These are phyloP conservation scores for Wickerhamiella dianesei DNA, from an alignment of 805 yeast species.

Conservation along the genomic window DNA sequence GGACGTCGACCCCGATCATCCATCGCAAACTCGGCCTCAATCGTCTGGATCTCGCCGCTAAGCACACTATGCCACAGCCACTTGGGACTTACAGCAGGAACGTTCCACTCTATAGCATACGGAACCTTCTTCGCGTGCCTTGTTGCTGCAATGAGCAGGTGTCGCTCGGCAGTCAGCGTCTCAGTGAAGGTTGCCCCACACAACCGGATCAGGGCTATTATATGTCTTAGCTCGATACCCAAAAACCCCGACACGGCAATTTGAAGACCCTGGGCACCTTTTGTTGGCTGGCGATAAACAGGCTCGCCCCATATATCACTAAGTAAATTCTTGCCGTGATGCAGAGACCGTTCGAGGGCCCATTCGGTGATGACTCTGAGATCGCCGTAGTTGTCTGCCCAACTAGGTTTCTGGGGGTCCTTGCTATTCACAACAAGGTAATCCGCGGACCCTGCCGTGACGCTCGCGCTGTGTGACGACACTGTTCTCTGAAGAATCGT, in stretches of 20 bases:
- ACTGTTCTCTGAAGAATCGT: constrained; percentile 32
- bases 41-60: constrained; percentile 15
- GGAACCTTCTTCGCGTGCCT: constrained; percentile 21
- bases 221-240: constrained; percentile 62
- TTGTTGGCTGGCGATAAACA: constrained; percentile 22
- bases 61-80: constrained; percentile 29
- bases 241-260: constrained; percentile 60
- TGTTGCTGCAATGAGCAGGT: constrained; percentile 34
- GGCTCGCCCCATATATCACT: constrained; percentile 49
- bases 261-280: constrained; percentile 20
- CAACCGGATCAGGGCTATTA: constrained; percentile 44
- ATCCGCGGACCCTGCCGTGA: constrained; percentile 11
- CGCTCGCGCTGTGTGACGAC: constrained; percentile 33
- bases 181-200: constrained; percentile 41
- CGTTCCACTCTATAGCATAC: constrained; percentile 25
- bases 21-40: constrained; percentile 4
- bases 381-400: constrained; percentile 12
- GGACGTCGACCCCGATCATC: constrained; percentile 5
- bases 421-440: constrained; percentile 20
- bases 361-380: constrained; percentile 52
- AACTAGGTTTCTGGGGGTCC: constrained; percentile 17
- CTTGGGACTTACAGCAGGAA: constrained; percentile 26
- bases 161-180: constrained; percentile 37
- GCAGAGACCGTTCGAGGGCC: constrained; percentile 63
- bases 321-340: constrained; percentile 33